A percentile compares a stretch with the other conserved stretches of the same genome.
These are phyloP conservation scores for Melanopsichium pennsylvanicum DNA, from an alignment of 1,284 basidiomycete genomes.

Conservation along the genomic window DNA sequence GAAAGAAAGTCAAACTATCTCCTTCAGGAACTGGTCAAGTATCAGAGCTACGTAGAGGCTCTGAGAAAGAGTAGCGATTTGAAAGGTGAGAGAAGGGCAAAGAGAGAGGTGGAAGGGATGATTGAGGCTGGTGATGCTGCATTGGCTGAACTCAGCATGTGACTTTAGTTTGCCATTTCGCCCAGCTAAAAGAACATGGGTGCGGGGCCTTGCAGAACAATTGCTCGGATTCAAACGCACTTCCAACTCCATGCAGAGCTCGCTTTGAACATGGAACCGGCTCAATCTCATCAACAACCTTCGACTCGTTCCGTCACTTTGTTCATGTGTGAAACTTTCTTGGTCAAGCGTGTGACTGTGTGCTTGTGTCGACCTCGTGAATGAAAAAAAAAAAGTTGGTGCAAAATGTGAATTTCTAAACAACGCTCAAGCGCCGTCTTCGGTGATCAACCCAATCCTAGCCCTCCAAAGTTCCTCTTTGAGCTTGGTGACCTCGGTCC, in stretches of 20 bases:
- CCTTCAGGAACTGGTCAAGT: conserved; percentile 90
- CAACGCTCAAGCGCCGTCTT: conserved; percentile 1
- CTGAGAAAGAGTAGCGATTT: conserved; percentile 66
- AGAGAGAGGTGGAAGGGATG: conserved; percentile 45
- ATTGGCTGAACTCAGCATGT: conserved; percentile 11
- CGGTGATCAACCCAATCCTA: conserved; percentile 37
- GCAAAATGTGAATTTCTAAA: too few species aligned
- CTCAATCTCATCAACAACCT: too few species aligned
- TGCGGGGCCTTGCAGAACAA: too few species aligned
- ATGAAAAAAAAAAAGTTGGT: neutral
- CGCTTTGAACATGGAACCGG: too few species aligned
- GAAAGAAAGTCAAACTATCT: conserved; percentile 87
- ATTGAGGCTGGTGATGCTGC: conserved; percentile 30
- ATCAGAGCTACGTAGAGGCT: conserved; percentile 91
- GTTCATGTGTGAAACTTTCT: neutral
- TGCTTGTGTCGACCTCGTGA: neutral
- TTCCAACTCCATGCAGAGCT: too few species aligned
- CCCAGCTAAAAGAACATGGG: too few species aligned
- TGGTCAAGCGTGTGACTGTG: neutral
- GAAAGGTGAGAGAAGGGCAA: conserved; percentile 37
- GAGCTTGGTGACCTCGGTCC: conserved; percentile 54
- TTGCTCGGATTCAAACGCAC: too few species aligned
- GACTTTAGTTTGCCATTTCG: too few species aligned
- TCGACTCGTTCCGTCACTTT: too few species aligned
- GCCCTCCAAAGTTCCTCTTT: conserved; percentile 57